Evolutionary conservation across 2,329 filamentous ascomycete genomes (phyloP).

Genomic region (Exophiala sideris): DNA sequence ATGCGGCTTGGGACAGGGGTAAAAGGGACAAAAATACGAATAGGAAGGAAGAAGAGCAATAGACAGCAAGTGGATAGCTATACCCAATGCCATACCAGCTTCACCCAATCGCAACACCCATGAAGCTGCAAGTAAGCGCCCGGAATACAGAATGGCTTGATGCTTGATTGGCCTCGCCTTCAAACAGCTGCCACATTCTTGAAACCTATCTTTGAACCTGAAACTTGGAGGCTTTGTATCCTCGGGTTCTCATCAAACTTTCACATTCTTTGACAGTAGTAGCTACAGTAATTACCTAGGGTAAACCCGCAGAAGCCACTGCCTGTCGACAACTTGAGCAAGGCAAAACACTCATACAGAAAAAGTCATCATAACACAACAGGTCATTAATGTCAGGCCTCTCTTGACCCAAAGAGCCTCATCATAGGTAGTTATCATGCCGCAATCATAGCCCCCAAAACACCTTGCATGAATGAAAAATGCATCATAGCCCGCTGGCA

Average conservation of each 20-base stretch:
- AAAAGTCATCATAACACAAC: background rate
- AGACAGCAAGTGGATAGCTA: background rate
- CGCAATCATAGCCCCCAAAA: conserved; percentile 1
- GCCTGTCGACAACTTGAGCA: background rate
- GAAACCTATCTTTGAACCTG: background rate
- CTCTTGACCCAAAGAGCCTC: conserved; percentile 9
- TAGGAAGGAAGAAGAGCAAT: background rate
- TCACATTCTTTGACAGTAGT: too few species aligned
- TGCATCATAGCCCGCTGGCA: background rate
- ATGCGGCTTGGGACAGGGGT: conserved; percentile 14
- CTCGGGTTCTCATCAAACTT: background rate
- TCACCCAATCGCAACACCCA: background rate
- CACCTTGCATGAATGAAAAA: conserved; percentile 14
- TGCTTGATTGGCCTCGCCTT: background rate
- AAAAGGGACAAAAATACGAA: background rate
- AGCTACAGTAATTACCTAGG: too few species aligned
- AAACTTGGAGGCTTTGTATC: background rate
- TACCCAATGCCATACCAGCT: background rate
- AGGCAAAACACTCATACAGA: background rate
- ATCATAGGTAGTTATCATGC: conserved; percentile 5
- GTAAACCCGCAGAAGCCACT: too few species aligned
- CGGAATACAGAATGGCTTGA: background rate
- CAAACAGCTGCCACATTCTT: background rate
- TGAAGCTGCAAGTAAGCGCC: conserved; percentile 21
- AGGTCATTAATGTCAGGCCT: background rate